phyloP scores from a whole-genome alignment of 2,329 filamentous ascomycete genomes.

The Mycosphaerella sp. region DNA sequence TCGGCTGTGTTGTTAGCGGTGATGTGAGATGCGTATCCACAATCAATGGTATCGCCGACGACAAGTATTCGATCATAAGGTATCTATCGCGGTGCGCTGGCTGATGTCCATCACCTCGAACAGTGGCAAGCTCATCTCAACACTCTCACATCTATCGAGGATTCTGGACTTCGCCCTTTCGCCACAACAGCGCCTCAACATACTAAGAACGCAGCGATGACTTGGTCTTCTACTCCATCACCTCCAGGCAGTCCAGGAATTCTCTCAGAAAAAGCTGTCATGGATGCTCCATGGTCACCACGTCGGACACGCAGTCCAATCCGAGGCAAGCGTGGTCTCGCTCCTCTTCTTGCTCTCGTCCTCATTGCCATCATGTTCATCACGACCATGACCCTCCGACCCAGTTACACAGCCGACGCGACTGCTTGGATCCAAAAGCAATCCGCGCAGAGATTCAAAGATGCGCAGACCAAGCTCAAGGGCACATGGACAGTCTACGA shows the following conservation, averaged over 20 bases:
- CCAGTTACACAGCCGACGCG: constrained; percentile 5
- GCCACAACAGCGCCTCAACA: no score
- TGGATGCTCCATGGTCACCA: constrained; percentile 2
- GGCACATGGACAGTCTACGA: constrained; percentile 14
- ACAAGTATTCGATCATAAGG: constrained; percentile 1
- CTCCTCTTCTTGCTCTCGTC: constrained; percentile 8
- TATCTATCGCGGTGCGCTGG: constrained; percentile 2
- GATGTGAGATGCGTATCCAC: no score
- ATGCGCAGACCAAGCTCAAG: constrained; percentile 9
- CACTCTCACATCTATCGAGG: no score
- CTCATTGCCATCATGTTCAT: constrained; percentile 12
- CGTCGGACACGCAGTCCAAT: constrained; percentile 6
- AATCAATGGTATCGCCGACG: constrained; percentile 2
- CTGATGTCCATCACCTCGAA: not conserved
- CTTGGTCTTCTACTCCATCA: constrained; percentile 5
- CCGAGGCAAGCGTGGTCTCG: constrained; percentile 12
- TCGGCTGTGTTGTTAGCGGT: not conserved
- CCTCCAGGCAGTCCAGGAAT: constrained; percentile 4
- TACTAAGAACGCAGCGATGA: not conserved
- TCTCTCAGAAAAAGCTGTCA: constrained; percentile 5
- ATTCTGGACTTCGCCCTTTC: no score
- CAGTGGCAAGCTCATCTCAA: not conserved
- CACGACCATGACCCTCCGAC: constrained; percentile 12
- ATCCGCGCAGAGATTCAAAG: constrained; percentile 9
- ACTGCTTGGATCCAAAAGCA: constrained; percentile 9